Evolutionary conservation across 495 filamentous ascomycete species (phyloP), one percentile per base, ranked within the genome.

Genomic region (Stereocaulon alpinum): DNA sequence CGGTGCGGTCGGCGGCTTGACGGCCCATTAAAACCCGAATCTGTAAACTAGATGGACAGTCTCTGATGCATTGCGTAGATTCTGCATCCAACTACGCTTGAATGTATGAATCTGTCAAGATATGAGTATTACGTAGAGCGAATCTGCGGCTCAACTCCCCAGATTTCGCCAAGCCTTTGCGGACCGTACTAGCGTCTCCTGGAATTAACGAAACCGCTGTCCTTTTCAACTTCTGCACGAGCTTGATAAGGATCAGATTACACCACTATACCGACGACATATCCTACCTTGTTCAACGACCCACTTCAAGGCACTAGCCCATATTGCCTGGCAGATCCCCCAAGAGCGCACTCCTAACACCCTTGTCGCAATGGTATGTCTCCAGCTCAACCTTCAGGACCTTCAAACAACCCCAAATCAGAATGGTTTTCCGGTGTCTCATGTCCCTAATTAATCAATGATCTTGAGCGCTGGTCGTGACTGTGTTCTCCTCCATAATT

Each of bases 221-320:
- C 57, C 57, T 59, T 45, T 59, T 59, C 57, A 59, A 59, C 57
- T 41, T 24, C 56, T 50, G 45, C 56, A 50, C 3, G 3, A 58
- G 44, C 17, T 58, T 29, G 1, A 30, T 10, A 6, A 40, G 18
- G 3, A 22, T 27, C 32, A 22, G 6, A 58, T 58, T 40, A 30
- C 22, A 40, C 14, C 6, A 50, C 15, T 15, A 32, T 10, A 10
- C 47, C 3, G 10, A 18, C 7, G 12, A 40, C 6, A 20, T 15
- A 20, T 1, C 34, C n/a, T 14, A 11, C 14, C 56, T 14, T 6
- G 17, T n/a, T 18, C 24, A 29, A 6, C 20, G 11, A 30, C 5
- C 6, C 10, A 20, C 6, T 3, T 58, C 45, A 10, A 41, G 5
- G 3, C 0, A 50, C 24, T 3, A 12, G 10, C 9, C 20, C 5